These are phyloP conservation scores for Phanerochaete sordida DNA, from an alignment of 768 basidiomycete genomes.

Conservation along the genomic window DNA sequence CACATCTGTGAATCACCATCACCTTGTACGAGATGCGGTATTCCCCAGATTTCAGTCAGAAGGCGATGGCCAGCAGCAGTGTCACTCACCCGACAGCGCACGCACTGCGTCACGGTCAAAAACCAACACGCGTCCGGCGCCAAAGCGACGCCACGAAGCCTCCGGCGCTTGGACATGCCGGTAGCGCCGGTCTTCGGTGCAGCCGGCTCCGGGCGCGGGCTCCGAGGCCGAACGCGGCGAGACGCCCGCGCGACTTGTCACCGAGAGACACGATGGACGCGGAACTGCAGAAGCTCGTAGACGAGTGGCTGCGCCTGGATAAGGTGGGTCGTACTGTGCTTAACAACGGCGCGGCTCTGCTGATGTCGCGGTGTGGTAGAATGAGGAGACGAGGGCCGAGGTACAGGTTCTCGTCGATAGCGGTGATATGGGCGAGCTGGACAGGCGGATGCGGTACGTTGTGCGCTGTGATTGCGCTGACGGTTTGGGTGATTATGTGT, in stretches of 20 bases:
- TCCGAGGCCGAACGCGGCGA: neutral
- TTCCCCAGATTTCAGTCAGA: no score
- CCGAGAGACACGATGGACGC: constrained; percentile 2
- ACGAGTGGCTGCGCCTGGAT: constrained; percentile 49
- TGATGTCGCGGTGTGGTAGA: constrained; percentile 30
- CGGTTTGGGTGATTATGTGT: neutral
- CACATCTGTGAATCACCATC: no score
- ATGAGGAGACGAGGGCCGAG: constrained; percentile 45
- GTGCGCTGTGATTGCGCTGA: neutral
- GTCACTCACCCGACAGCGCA: no score
- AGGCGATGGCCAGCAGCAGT: no score
- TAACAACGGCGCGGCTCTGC: neutral
- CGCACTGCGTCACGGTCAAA: neutral
- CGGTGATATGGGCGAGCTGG: constrained; percentile 44
- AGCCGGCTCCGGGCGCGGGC: neutral
- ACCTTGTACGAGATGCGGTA: no score
- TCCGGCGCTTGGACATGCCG: neutral
- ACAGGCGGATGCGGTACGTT: constrained; percentile 51
- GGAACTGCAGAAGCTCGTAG: constrained; percentile 40
- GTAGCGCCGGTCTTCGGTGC: neutral
- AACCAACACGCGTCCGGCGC: no score
- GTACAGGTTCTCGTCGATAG: constrained; percentile 44
- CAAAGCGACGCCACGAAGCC: neutral
- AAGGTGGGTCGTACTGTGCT: constrained; percentile 28
- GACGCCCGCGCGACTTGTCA: neutral